phyloP scores from a whole-genome alignment of 106 monocot species.

The Dactylorhiza incarnata region DNA sequence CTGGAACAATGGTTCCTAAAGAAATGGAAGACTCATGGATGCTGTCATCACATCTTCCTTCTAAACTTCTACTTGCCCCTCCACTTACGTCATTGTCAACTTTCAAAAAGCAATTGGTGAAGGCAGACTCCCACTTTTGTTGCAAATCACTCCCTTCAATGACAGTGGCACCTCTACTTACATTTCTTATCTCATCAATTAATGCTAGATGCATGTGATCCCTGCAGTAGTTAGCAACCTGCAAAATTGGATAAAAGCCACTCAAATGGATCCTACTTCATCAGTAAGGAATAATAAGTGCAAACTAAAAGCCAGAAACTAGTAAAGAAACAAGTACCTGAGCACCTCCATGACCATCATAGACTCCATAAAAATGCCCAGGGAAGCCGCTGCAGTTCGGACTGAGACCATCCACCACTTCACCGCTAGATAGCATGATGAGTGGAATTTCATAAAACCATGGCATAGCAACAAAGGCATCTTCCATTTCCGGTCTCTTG shows the following conservation, averaged over 20 bases:
- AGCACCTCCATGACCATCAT: slow-evolving; percentile 12
- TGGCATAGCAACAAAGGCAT: slow-evolving; percentile 46
- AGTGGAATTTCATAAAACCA: slow-evolving; percentile 51
- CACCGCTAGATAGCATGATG: slow-evolving; percentile 26
- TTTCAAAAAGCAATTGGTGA: slow-evolving; percentile 48
- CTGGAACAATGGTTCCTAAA: slow-evolving; percentile 46
- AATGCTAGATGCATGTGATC: slow-evolving; percentile 5
- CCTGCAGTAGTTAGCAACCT: slow-evolving; percentile 11
- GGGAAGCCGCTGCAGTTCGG: background rate
- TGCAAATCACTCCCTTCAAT: slow-evolving; percentile 22
- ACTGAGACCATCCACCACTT: slow-evolving; percentile 15
- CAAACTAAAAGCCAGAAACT: background rate
- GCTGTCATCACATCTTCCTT: slow-evolving; percentile 1
- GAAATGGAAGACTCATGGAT: background rate
- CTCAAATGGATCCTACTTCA: background rate
- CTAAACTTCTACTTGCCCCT: slow-evolving; percentile 3
- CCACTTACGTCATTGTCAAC: slow-evolving; percentile 63
- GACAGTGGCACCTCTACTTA: slow-evolving; percentile 2
- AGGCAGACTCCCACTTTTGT: slow-evolving; percentile 47
- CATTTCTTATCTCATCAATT: background rate
- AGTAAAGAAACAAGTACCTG: slow-evolving; percentile 4
- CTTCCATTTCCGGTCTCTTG: slow-evolving; percentile 78
- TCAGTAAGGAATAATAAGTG: background rate
- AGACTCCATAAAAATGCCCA: slow-evolving; percentile 10
- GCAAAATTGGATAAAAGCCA: background rate